Percentiles rank a stretch among this genome's conserved stretches.
Conservation (phyloP, 768 basidiomycete species). For the Ephemerocybe angulata region DNA sequence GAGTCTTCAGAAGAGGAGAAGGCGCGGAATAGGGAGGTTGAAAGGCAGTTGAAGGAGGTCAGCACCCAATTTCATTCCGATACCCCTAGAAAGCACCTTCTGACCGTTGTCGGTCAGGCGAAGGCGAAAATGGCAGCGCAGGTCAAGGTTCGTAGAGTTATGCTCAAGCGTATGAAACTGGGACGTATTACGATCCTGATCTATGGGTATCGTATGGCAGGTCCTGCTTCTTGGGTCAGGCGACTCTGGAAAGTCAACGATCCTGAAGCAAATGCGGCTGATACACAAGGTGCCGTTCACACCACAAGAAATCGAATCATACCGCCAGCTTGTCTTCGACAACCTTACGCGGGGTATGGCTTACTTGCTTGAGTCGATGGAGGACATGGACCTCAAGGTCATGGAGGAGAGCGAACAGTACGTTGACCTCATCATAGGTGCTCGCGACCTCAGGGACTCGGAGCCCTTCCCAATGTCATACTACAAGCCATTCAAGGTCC, state of each 20-base stretch:
- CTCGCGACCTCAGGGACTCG: slow-evolving; percentile 70
- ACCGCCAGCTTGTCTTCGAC: slow-evolving; percentile 88
- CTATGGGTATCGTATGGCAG: slow-evolving; percentile 40
- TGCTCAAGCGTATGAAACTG: slow-evolving; percentile 4
- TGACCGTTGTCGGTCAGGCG: slow-evolving; percentile 42
- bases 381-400: slow-evolving; percentile 80
- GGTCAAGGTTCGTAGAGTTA: slow-evolving; percentile 59
- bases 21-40: slow-evolving; percentile 61
- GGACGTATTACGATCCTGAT: neutral
- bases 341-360: slow-evolving; percentile 87
- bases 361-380: slow-evolving; percentile 82
- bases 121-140: slow-evolving; percentile 67
- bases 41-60: slow-evolving; percentile 78
- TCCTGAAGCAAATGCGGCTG: slow-evolving; percentile 97
- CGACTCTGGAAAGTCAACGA: slow-evolving; percentile 90
- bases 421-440: slow-evolving; percentile 62
- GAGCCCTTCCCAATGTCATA: slow-evolving; percentile 74
- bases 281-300: slow-evolving; percentile 89
- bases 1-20: slow-evolving; percentile 71
- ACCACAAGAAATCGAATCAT: slow-evolving; percentile 77
- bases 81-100: neutral
- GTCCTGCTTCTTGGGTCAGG: slow-evolving; percentile 89
- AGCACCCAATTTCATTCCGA: neutral
- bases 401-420: slow-evolving; percentile 54
- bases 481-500: slow-evolving; percentile 57